A percentile compares a stretch with the other conserved stretches of the same genome.
phyloP scores from a whole-genome alignment of 2,329 filamentous ascomycete species.

The Cladosporium cucumerinum region DNA sequence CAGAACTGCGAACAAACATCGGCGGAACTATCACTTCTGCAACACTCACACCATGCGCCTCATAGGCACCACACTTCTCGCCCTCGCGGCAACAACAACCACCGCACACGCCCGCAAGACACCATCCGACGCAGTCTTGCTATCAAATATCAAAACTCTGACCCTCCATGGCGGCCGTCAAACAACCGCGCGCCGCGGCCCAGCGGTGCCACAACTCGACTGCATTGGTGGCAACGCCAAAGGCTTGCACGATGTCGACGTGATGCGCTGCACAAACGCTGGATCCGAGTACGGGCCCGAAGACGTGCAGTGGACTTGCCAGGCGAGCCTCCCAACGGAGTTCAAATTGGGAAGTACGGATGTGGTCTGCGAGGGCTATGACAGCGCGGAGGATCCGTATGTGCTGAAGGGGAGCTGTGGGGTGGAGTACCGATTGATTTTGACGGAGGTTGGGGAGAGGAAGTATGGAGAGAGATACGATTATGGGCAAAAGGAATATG shows the following conservation, averaged over 20 bases:
- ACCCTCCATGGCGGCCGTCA: slow-evolving; percentile 67
- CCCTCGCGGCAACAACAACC: slow-evolving; percentile 17
- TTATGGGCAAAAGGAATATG: slow-evolving; percentile 59
- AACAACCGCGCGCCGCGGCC: slow-evolving; percentile 73
- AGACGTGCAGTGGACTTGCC: slow-evolving; percentile 90
- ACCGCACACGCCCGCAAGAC: slow-evolving; percentile 24
- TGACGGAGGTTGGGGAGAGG: slow-evolving; percentile 73
- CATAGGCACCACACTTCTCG: slow-evolving; percentile 13
- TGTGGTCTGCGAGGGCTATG: slow-evolving; percentile 89
- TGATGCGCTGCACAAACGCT: slow-evolving; percentile 86
- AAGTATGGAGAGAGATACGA: slow-evolving; percentile 54
- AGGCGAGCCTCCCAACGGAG: slow-evolving; percentile 58
- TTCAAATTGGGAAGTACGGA: slow-evolving; percentile 81
- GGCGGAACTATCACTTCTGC: neutral
- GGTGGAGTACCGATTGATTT: slow-evolving; percentile 77
- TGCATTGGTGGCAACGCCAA: slow-evolving; percentile 65
- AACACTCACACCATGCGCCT: neutral
- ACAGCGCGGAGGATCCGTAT: slow-evolving; percentile 70
- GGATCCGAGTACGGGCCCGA: slow-evolving; percentile 74
- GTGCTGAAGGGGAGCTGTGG: slow-evolving; percentile 90
- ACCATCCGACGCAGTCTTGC: slow-evolving; percentile 52
- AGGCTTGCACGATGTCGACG: slow-evolving; percentile 68
- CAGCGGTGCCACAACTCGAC: slow-evolving; percentile 68
- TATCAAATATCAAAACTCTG: slow-evolving; percentile 69
- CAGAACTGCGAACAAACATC: neutral